phyloP scores from a whole-genome alignment of 306 rosid genomes.

The Cicer pinnatifidum region DNA sequence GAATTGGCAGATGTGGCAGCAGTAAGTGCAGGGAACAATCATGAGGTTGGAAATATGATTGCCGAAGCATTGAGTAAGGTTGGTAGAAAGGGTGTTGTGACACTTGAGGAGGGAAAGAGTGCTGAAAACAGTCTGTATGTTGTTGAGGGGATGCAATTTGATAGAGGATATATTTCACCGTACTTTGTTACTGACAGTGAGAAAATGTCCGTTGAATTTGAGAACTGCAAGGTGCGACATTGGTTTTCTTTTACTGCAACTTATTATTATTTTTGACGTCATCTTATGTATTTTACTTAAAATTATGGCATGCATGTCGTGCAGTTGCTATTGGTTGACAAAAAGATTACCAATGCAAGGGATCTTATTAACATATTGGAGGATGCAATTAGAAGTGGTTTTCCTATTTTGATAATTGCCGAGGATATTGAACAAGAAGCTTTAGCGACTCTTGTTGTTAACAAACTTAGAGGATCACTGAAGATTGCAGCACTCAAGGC shows the following conservation, averaged over 20 bases:
- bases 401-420: conserved; percentile 76
- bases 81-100: conserved; percentile 98
- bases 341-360: conserved; percentile 90
- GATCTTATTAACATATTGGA: conserved; percentile 83
- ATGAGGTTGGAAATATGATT: conserved; percentile 93
- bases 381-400: conserved; percentile 93
- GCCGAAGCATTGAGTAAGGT: conserved; percentile 99
- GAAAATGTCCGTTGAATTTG: conserved; percentile 94
- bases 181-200: conserved; percentile 97
- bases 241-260: not conserved
- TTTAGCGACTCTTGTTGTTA: conserved; percentile 95
- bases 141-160: conserved; percentile 99
- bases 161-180: conserved; percentile 94
- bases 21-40: conserved; percentile 95
- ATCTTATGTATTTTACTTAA: not conserved
- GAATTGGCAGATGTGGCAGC: conserved; percentile 98
- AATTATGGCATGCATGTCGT: conserved; percentile 16
- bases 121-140: conserved; percentile 92
- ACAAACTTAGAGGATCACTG: conserved; percentile 92
- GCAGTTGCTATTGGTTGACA: conserved; percentile 95
- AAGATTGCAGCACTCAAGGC: conserved; percentile 98
- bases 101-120: conserved; percentile 98
- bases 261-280: not conserved
- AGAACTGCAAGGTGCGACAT: conserved; percentile 79
- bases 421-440: conserved; percentile 99